phyloP scores from a whole-genome alignment of 768 basidiomycete genomes.

The Rhodotorula babjevae region DNA sequence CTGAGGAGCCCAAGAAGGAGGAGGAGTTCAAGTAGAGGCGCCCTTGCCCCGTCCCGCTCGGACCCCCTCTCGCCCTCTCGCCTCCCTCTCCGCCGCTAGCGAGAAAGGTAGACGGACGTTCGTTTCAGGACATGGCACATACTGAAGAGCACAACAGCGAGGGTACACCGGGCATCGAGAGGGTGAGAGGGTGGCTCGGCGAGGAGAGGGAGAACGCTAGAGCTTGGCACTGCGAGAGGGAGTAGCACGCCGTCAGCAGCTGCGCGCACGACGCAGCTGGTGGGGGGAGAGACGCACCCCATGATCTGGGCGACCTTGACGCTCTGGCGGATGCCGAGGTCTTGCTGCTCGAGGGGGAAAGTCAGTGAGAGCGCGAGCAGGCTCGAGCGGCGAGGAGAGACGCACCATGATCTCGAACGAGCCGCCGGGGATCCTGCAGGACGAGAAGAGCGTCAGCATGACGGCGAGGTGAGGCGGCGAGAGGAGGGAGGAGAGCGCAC shows the following conservation, averaged over 20 bases:
- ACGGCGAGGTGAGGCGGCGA: not conserved
- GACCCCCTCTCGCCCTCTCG: no score
- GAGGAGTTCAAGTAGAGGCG: constrained; percentile 12
- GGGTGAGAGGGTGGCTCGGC: no score
- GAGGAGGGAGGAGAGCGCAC: not conserved
- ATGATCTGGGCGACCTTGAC: constrained; percentile 39
- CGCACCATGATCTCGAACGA: constrained; percentile 14
- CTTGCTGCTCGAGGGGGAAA: not conserved
- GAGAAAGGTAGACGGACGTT: no score
- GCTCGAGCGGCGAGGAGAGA: not conserved
- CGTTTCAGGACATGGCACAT: no score
- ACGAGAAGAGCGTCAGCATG: not conserved
- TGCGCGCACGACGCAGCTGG: no score
- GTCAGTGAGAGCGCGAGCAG: not conserved
- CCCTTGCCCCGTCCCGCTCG: no score
- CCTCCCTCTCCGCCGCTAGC: no score
- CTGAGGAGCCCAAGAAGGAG: constrained; percentile 13
- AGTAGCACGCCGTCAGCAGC: no score
- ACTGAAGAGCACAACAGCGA: no score
- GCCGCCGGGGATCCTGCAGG: constrained; percentile 30
- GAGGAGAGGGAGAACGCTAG: no score
- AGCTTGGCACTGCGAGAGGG: constrained; percentile 3
- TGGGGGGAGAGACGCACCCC: constrained; percentile 1
- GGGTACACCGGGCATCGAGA: no score
- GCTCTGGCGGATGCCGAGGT: constrained; percentile 14